Evolutionary conservation across 2,329 filamentous ascomycete genomes (phyloP), one percentile per base, ranked within the genome.

Genomic region (Conoideocrella luteorostrata): DNA sequence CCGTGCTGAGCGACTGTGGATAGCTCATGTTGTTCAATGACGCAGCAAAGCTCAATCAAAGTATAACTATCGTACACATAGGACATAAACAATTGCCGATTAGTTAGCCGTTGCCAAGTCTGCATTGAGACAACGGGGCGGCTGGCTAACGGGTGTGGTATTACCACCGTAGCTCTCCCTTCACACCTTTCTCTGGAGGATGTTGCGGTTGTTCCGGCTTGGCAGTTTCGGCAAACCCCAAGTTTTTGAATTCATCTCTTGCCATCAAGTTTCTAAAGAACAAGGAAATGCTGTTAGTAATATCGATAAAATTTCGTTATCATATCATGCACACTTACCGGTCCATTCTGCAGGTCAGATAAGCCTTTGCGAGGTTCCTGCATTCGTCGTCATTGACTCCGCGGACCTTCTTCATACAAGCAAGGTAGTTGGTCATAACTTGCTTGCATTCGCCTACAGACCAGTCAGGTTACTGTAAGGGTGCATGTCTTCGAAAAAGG

Each of bases 291-390:
- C 12, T 12, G n/a, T 43, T 22, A 39, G 40, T 23, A 5, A 12
- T 18, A 5, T 5, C 12, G 1, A 18, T n/a, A 17, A 21, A 24
- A 32, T 18, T 26, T 22, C 3, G 5, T n/a, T 4, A n/a, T 24
- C n/a, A 13, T 17, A 23, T 10, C 3, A 22, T n/a, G 9, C 5
- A 12, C 15, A 42, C 82, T 61, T 71, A 95, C 89, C 83, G 80
- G 55, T 97, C 91, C 93, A 98, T 98, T 39, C 93, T 81, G 65
- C 93, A 98, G 39, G 80, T 72, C 43, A 98, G 71, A 64, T 98
- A 98, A 23, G 80, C 77, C 69, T 96, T 97, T 47, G 90, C 90
- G 43, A 96, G 67, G 57, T 80, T 72, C 45, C 93, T 83, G 63
- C 93, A 98, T 58, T 88, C 82, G 49, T 87, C 76, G 51, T 93